Base-by-base conservation (phyloP, 1,284 basidiomycete genomes). In the Xerocomus nothofagi region DNA sequence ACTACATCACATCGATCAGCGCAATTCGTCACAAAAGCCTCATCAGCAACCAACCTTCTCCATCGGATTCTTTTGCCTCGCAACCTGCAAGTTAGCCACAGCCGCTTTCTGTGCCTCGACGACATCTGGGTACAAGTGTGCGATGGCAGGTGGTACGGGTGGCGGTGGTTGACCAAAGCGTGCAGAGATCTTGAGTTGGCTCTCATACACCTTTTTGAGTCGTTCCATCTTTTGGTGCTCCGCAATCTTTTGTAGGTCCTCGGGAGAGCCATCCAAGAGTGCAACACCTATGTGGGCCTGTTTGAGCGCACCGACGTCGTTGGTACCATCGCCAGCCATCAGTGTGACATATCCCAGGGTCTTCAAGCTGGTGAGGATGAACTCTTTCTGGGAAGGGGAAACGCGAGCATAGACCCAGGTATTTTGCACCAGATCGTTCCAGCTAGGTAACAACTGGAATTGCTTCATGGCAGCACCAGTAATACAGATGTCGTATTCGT, bases 381-480 rank as follows among this genome's bases (percentile, higher is more conserved):
- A 82, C 68, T 98, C 94, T 72, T 98, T 98, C 68, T 98, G 95
- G 1, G 82, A 72, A 2, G 94, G 94, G n/a, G 94, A 96, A 18
- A 97, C 93, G 44, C 94, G 91, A 20, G 94, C 94, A 60, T 98
- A 98, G 47, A 98, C 94, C 91, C 92, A 98, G 5, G 92, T 93
- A 67, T 96, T 86, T 59, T 93, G 88, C 9, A 96, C 87, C 38
- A 98, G 85, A 53, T 82, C 78, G 29, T 73, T 78, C 88, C 90
- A 94, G 18, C 76, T 73, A 1, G 83, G 75, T 50, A 66, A 33
- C 21, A 73, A 63, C 59, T 88, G 85, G 67, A 84, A 93, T 61
- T 91, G 90, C 65, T 87, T 90, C 70, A 98, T 80, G 3, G 95
- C 95, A 14, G 87, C 82, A 39, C 95, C 94, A 4, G 94, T 98